A percentile compares a stretch with the other conserved stretches of the same genome.
These are phyloP conservation scores for Ilex asprella DNA, from an alignment of 257 asterid genomes.

Conservation along the genomic window DNA sequence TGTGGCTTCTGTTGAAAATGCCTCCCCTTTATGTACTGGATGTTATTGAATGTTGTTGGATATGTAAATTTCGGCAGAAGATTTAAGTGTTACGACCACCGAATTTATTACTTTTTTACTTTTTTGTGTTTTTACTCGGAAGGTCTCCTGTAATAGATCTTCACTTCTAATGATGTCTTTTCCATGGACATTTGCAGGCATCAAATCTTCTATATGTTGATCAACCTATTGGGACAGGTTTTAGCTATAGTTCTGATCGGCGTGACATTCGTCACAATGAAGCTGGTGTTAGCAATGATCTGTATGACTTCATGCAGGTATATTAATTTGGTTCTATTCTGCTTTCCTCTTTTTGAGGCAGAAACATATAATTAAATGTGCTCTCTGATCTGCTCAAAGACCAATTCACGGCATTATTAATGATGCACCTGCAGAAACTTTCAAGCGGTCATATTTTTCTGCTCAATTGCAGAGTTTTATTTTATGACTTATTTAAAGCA, in stretches of 20 bases:
- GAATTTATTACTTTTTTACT: no score
- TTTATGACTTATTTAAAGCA: no score
- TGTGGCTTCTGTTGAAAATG: neutral
- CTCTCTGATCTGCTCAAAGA: no score
- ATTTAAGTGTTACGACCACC: no score
- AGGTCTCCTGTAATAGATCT: neutral
- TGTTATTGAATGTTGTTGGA: no score
- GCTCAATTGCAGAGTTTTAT: no score
- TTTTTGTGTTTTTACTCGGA: constrained; percentile 5
- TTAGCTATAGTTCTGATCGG: constrained; percentile 75
- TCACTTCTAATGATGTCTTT: neutral
- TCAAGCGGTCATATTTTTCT: no score
- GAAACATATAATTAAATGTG: no score
- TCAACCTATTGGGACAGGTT: constrained; percentile 98
- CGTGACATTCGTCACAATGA: constrained; percentile 87
- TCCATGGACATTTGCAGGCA: constrained; percentile 40
- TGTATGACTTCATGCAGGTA: constrained; percentile 93
- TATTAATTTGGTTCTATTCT: constrained; percentile 11
- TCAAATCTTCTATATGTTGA: constrained; percentile 90
- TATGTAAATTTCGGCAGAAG: no score
- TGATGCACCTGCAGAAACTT: no score
- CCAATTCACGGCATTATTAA: no score
- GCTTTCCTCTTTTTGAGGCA: no score
- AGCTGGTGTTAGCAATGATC: constrained; percentile 80
- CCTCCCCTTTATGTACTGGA: neutral